A percentile compares a stretch with the other conserved stretches of the same genome.
Conservation (phyloP, 2,329 filamentous ascomycete species). For the Geosmithia putterillii region DNA sequence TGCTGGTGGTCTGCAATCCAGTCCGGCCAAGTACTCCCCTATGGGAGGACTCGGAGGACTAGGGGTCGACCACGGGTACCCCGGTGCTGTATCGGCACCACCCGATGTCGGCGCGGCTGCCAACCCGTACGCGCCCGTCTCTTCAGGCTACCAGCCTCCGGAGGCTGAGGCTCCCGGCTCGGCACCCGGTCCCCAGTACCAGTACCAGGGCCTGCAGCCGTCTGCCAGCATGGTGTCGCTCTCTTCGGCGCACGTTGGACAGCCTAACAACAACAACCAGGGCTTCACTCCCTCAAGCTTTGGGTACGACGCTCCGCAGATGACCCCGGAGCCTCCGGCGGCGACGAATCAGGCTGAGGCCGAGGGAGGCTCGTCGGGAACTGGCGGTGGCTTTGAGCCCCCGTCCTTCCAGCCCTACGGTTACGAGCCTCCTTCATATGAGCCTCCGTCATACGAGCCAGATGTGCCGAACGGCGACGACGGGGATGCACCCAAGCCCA, state of each 20-base stretch:
- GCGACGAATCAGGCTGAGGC: constrained; percentile 6
- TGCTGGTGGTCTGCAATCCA: background rate
- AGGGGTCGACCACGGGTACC: no score
- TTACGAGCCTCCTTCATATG: constrained; percentile 45
- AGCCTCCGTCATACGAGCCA: constrained; percentile 24
- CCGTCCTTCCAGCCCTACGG: constrained; percentile 48
- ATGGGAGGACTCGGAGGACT: no score
- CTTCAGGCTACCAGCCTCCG: constrained; percentile 12
- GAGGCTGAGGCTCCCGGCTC: constrained; percentile 3
- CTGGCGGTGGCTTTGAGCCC: constrained; percentile 46
- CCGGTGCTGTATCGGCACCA: constrained; percentile 15
- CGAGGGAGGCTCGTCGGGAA: constrained; percentile 19
- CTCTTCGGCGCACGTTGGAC: constrained; percentile 1
- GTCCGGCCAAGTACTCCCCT: constrained; percentile 2
- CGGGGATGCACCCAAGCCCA: constrained; percentile 42
- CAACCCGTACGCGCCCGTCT: background rate
- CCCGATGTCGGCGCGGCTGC: background rate
- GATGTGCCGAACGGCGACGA: constrained; percentile 23
- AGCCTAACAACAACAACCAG: constrained; percentile 8
- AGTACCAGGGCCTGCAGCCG: constrained; percentile 14
- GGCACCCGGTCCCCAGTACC: constrained; percentile 11
- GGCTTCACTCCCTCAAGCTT: constrained; percentile 34
- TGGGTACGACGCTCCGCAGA: constrained; percentile 37
- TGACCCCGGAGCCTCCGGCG: constrained; percentile 11
- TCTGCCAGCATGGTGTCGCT: constrained; percentile 8